Evolutionary conservation across 768 basidiomycete species (phyloP), one percentile per base, ranked within the genome.

Genomic region (Lactarius trivialis): DNA sequence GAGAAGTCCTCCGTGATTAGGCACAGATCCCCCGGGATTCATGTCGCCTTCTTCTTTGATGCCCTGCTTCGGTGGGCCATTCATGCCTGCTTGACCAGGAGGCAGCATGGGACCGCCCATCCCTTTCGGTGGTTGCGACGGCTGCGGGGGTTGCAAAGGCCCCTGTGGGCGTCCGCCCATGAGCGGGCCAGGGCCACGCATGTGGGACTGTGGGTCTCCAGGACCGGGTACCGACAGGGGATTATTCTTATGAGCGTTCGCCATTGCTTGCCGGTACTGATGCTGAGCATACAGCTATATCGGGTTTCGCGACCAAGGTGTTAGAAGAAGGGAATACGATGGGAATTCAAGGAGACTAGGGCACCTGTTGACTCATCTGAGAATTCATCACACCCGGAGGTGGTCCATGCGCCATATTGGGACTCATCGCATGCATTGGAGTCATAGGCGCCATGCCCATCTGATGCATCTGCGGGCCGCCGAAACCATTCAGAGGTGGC

Each of bases 61-160:
- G 21, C 56, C 57, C 1, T 41, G 54, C 56, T 68, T 68, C 21
- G 26, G 55, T 34, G 61, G 65, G 17, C 65, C 65, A 41, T 37
- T 50, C 61, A 65, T 68, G 7, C 58, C 56, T 33, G 63, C 55
- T 26, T 69, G 70, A 9, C 65, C 65, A 39, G 69, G 70, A 24
- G 70, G 70, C 1, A 63, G 54, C 69, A 70, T 70, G 7, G 65
- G 53, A 7, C 65, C 61, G 12, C 58, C 62, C 45, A 60, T 66
- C 33, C 26, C n/a, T 41, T 67, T 64, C 21, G 59, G 61, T 6
- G 28, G 52, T 37, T 64, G 50, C 21, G 56, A 63, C 36, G 11
- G 12, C 45, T 60, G 50, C 30, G 39, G 48, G 17, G 59, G 58
- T 39, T 65, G 59, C 21, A 50, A 58, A 1, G 61, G 62, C 43